Evolutionary conservation across 257 asterid species (phyloP).

Genomic region (Salvia splendens): DNA sequence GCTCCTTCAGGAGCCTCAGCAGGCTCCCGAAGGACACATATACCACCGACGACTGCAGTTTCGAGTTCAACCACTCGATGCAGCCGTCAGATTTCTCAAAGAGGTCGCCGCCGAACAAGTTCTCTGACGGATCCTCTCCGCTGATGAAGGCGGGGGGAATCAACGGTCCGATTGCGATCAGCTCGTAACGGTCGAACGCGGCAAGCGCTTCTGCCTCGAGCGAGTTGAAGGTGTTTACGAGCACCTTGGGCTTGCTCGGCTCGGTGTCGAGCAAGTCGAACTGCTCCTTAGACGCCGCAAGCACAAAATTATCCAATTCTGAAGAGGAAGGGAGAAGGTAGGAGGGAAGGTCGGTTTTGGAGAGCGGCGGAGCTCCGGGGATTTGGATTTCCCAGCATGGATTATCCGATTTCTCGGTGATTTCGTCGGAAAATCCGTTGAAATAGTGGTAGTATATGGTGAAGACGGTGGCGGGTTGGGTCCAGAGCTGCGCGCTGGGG

Average conservation of each 20-base stretch:
- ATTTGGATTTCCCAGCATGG: slow-evolving; percentile 32
- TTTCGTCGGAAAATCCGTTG: slow-evolving; percentile 44
- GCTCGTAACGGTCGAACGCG: slow-evolving; percentile 35
- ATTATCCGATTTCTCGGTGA: slow-evolving; percentile 7
- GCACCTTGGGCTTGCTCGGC: slow-evolving; percentile 37
- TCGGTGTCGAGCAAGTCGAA: slow-evolving; percentile 40
- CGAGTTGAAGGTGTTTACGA: slow-evolving; percentile 53
- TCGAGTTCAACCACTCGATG: slow-evolving; percentile 46
- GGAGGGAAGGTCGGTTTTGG: slow-evolving; percentile 56
- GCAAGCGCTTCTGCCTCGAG: slow-evolving; percentile 42
- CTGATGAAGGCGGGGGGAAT: slow-evolving; percentile 48
- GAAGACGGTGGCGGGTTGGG: slow-evolving; percentile 66
- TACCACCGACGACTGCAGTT: slow-evolving; percentile 42
- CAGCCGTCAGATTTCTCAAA: slow-evolving; percentile 40
- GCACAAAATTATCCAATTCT: slow-evolving; percentile 8
- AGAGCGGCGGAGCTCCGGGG: slow-evolving; percentile 51
- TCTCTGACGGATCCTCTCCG: slow-evolving; percentile 31
- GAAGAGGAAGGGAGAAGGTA: slow-evolving; percentile 40
- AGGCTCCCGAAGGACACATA: slow-evolving; percentile 70
- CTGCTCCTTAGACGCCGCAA: slow-evolving; percentile 45
- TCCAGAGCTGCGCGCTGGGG: slow-evolving; percentile 61
- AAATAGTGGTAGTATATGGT: slow-evolving; percentile 54
- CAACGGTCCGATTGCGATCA: slow-evolving; percentile 56
- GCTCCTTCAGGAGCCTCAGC: slow-evolving; percentile 23
- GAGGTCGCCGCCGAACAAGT: slow-evolving; percentile 43